Conservation (phyloP, 495 filamentous ascomycete genomes). For the Hyaloscypha finlandica region DNA sequence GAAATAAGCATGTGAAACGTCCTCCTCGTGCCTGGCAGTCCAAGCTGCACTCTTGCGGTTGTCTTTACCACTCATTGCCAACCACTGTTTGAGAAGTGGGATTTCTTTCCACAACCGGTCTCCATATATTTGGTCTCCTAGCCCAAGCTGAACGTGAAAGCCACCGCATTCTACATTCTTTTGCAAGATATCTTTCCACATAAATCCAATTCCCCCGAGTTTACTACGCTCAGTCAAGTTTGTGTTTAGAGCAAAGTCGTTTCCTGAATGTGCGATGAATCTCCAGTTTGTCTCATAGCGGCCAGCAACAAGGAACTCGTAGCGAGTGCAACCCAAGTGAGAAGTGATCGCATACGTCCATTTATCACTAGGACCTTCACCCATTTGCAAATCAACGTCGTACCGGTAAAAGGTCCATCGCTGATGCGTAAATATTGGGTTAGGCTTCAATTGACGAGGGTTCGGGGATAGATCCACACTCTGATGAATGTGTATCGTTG, state of each 20-base stretch:
- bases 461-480: constrained; percentile 90
- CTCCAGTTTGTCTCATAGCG: constrained; percentile 90
- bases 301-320: constrained; percentile 96
- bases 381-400: constrained; percentile 90
- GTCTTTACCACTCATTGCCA: constrained; percentile 85
- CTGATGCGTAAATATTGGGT: constrained; percentile 84
- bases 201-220: constrained; percentile 85
- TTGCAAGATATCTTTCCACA: constrained; percentile 99
- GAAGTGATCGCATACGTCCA: constrained; percentile 99
- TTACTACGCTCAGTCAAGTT: constrained; percentile 80
- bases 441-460: constrained; percentile 82
- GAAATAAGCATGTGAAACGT: constrained; percentile 94
- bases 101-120: constrained; percentile 97
- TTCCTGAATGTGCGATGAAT: constrained; percentile 94
- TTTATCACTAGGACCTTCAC: constrained; percentile 74
- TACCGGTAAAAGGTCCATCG: constrained; percentile 96
- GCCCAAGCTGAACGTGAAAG: constrained; percentile 88
- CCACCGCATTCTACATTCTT: constrained; percentile 96
- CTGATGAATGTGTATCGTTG: constrained; percentile 94
- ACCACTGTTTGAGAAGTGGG: constrained; percentile 89
- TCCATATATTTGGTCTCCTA: constrained; percentile 95
- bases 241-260: constrained; percentile 89
- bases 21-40: constrained; percentile 93
- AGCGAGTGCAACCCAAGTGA: constrained; percentile 92
- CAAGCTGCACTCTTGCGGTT: constrained; percentile 86